Percentiles rank a stretch among this genome's conserved stretches.
phyloP scores from a whole-genome alignment of 305 asterid genomes.

The Solanum hybrid region DNA sequence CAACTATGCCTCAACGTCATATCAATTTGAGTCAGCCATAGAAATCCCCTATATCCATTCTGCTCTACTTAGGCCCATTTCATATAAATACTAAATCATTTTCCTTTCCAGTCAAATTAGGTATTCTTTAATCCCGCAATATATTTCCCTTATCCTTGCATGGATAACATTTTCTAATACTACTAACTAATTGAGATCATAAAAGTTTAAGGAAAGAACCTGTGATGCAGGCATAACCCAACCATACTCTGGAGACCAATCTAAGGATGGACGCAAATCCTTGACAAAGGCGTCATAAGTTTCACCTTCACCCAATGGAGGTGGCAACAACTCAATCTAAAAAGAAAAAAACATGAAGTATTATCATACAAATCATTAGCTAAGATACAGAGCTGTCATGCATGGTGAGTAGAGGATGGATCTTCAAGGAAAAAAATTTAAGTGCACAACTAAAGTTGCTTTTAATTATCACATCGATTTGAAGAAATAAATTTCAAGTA shows the following conservation, averaged over 20 bases:
- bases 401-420: neutral
- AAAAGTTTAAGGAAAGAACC: slow-evolving; percentile 31
- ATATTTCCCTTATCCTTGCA: neutral
- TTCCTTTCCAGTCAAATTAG: neutral
- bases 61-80: neutral
- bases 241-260: slow-evolving; percentile 64
- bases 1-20: neutral
- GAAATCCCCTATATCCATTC: neutral
- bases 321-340: slow-evolving; percentile 46
- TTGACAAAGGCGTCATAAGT: slow-evolving; percentile 27
- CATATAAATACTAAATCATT: neutral
- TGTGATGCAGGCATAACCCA: slow-evolving; percentile 48
- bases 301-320: slow-evolving; percentile 65
- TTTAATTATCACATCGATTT: neutral
- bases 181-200: neutral
- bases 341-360: slow-evolving; percentile 10
- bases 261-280: slow-evolving; percentile 76
- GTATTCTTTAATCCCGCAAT: neutral
- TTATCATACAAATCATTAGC: neutral
- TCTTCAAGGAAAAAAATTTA: neutral
- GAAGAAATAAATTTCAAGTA: neutral
- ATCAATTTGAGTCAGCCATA: neutral
- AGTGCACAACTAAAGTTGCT: neutral
- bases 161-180: neutral
- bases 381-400: neutral